Evolutionary conservation across 2,329 filamentous ascomycete species (phyloP), one percentile per base, ranked within the genome.

Genomic region (Fusarium pseudograminearum): DNA sequence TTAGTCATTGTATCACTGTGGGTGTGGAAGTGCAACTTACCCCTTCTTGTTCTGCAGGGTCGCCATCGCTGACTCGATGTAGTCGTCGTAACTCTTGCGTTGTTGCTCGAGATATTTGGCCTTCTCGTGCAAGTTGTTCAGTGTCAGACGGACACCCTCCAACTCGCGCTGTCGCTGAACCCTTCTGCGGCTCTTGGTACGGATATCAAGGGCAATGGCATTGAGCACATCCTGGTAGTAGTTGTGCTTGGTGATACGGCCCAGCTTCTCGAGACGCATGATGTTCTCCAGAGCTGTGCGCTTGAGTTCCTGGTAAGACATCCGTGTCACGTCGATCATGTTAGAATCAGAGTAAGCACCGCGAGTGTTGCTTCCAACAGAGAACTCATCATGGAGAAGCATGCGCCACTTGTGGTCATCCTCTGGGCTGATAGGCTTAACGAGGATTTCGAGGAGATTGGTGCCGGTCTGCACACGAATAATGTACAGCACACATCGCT

Each of bases 181-280:
- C 60, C 96, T 88, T 61, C 97, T 89, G 40, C 94, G 91, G 80
- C 97, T 97, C 86, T 99, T 99, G 65, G 94, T 97, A 46, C 97
- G 91, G 77, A 99, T 99, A 77, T 99, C 96, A 59, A 97, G 87
- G 4, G 96, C 96, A 75, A 99, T 98, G 67, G 94, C 93, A 77
- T 99, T 99, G 70, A 99, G 87, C n/a, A 99, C 87, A 77, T 99
- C 96, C 81, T 99, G 96, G 81, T 98, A 99, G 77, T 93, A 89
- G 80, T 99, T 98, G 76, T 94, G 85, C 77, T 89, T 88, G n/a
- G 91, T 94, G 73, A 99, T 94, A 76, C 94, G 91, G 61, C 94
- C 94, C 76, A 91, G 87, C 70, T 93, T 90, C 81, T 99, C 95
- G 40, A 99, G 87, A 18, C 89, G 87, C 82, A 99, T 90, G 64